A percentile compares a stretch with the other conserved stretches of the same genome.
Evolutionary conservation across 352 stramenopile genomes (phyloP).

Genomic region (Pythium vanterpoolii): DNA sequence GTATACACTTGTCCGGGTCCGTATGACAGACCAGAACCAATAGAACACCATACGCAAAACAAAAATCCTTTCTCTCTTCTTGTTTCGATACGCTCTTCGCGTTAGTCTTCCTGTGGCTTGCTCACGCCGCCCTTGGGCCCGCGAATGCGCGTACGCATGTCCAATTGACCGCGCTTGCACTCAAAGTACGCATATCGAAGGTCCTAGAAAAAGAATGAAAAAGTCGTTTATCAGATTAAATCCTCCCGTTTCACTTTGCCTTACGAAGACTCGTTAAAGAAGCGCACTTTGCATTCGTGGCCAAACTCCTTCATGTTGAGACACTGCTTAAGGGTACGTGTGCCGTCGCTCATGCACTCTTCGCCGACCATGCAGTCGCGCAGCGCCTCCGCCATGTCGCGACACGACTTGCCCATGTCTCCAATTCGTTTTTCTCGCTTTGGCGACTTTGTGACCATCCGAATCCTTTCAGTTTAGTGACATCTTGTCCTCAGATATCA

Average conservation of each 20-base stretch:
- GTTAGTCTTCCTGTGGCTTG: slow-evolving; percentile 32
- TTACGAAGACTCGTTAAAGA: not conserved
- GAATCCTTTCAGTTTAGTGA: not conserved
- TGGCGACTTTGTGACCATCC: not conserved
- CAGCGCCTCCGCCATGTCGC: slow-evolving; percentile 76
- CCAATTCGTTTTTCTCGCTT: not conserved
- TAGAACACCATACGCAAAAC: too few relatives aligned
- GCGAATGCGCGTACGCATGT: slow-evolving; percentile 82
- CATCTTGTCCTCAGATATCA: not conserved
- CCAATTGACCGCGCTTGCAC: slow-evolving; percentile 78
- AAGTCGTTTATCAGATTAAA: not conserved
- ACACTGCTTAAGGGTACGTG: slow-evolving; percentile 72
- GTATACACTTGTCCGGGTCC: not conserved
- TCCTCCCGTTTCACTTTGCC: not conserved
- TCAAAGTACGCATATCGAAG: slow-evolving; percentile 82
- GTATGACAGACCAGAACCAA: not conserved
- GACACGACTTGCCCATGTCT: slow-evolving; percentile 85
- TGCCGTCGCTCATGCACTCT: slow-evolving; percentile 78
- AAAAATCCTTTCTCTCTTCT: too few relatives aligned
- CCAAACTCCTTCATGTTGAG: slow-evolving; percentile 60
- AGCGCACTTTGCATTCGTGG: slow-evolving; percentile 66
- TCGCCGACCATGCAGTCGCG: slow-evolving; percentile 77
- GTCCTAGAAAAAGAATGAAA: slow-evolving; percentile 31
- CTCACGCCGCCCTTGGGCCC: slow-evolving; percentile 70
- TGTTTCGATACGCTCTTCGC: too few relatives aligned